Evolutionary conservation across 305 asterid genomes (phyloP), one percentile per base, ranked within the genome.

Genomic region (Salvia sclarea): DNA sequence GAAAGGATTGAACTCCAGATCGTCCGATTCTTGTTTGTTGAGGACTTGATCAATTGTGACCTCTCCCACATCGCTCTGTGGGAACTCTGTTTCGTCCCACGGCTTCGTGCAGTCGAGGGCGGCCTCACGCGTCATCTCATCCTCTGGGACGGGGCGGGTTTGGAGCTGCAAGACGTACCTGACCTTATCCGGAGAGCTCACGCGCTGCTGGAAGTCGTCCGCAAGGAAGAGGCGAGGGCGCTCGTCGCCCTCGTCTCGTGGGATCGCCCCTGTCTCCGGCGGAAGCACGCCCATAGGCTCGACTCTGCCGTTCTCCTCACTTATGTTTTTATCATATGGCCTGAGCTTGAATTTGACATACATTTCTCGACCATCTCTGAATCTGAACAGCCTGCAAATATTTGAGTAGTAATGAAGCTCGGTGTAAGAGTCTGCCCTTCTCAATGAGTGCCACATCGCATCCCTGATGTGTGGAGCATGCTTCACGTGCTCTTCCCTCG

Each of bases 181-280:
- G 6, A 81, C 85, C 62, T 55, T 74, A 7, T 64, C 78, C 2
- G 82, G 80, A 41, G 83, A 79, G 58, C 54, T 57, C 48, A 84
- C 81, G 5, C 86, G 79, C 17, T 20, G 11, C 53, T 76, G 76
- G 63, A 84, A 87, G 75, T 87, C 94, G 20, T 87, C 86, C 2
- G 83, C 83, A 0, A 87, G 83, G 80, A 87, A 87, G 41, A 77
- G 85, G 14, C 68, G 66, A 4, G 90, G 90, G 11, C 94, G 94
- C 20, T 63, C 69, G 69, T 84, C 94, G 12, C 31, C 71, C 75
- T 76, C 77, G 13, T 86, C 90, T 72, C 90, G 78, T 3, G 90
- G 88, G 52, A 86, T 83, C 24, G 88, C 81, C 3, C 94, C 94
- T 0, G 94, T 87, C 74, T 84, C 90, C 8, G 88, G 94, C 25